Conservation (phyloP, 495 filamentous ascomycete genomes). For the Glonium stellatum region DNA sequence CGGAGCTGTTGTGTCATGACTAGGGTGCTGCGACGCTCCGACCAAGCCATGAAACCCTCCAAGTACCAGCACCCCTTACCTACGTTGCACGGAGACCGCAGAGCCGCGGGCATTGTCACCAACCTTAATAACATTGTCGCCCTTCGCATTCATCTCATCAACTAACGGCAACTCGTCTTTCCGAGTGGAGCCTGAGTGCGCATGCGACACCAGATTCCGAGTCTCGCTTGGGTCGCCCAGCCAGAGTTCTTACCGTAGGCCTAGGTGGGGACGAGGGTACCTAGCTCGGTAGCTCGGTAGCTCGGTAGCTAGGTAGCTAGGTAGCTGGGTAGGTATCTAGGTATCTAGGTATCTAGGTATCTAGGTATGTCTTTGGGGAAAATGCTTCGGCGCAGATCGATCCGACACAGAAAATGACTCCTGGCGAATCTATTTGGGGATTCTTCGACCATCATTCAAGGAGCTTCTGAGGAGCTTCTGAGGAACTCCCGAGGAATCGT, state of each 20-base stretch:
- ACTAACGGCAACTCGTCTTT: constrained; percentile 12
- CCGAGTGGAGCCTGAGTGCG: constrained; percentile 11
- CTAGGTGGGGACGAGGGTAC: too few species aligned
- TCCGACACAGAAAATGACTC: too few species aligned
- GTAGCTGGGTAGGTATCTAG: too few species aligned
- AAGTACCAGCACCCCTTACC: constrained; percentile 9
- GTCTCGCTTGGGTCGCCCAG: background rate
- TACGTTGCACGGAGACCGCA: constrained; percentile 13
- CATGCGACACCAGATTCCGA: background rate
- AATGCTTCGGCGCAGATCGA: too few species aligned
- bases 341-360: too few species aligned
- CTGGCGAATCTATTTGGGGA: too few species aligned
- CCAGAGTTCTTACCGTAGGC: background rate
- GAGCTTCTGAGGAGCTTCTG: too few species aligned
- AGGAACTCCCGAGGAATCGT: too few species aligned
- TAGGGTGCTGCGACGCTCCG: constrained; percentile 26
- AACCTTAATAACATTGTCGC: constrained; percentile 1
- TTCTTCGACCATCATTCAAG: too few species aligned
- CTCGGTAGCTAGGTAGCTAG: too few species aligned
- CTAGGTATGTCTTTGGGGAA: too few species aligned
- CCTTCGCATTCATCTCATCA: background rate
- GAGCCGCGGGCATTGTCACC: constrained; percentile 8
- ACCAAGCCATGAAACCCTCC: constrained; percentile 20
- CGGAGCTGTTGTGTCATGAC: constrained; percentile 23
- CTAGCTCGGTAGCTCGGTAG: too few species aligned